Conservation (phyloP, 345 rosid genomes). For the Rhodamnia argentea region DNA sequence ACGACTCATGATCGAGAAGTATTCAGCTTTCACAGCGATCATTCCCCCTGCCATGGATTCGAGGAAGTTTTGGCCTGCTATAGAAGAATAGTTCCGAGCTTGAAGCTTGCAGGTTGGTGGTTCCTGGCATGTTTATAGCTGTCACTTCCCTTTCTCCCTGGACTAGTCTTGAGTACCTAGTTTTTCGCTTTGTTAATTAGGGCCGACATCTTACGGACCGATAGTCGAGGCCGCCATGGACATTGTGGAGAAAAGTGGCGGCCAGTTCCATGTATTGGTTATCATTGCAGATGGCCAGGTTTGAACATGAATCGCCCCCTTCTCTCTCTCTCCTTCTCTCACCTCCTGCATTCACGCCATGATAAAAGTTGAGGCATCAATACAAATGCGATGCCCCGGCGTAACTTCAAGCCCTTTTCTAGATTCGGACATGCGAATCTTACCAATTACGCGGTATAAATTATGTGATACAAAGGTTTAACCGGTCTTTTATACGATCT, state of each 20-base stretch:
- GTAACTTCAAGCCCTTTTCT: neutral
- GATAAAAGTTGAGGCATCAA: neutral
- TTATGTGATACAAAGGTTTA: neutral
- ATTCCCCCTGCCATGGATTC: slow-evolving; percentile 75
- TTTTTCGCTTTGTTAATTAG: slow-evolving; percentile 17
- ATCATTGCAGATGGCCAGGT: slow-evolving; percentile 99
- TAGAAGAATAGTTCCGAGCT: slow-evolving; percentile 67
- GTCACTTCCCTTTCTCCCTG: neutral
- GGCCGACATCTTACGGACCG: slow-evolving; percentile 95
- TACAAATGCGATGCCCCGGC: neutral
- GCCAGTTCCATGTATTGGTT: slow-evolving; percentile 86
- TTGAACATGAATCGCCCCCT: neutral
- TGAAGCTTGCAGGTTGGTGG: slow-evolving; percentile 65
- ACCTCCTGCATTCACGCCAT: neutral
- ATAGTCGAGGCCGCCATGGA: slow-evolving; percentile 84
- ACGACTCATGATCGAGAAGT: slow-evolving; percentile 94
- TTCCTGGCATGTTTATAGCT: neutral
- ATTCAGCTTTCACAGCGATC: slow-evolving; percentile 70
- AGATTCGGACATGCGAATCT: neutral
- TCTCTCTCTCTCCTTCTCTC: neutral
- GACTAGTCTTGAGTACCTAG: neutral
- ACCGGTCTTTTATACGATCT: neutral
- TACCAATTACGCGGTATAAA: neutral
- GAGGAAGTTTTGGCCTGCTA: slow-evolving; percentile 78
- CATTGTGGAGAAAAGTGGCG: slow-evolving; percentile 82